A percentile compares a stretch with the other conserved stretches of the same genome.
Conservation (phyloP, 2,329 filamentous ascomycete genomes). For the Fusarium sambucinum region DNA sequence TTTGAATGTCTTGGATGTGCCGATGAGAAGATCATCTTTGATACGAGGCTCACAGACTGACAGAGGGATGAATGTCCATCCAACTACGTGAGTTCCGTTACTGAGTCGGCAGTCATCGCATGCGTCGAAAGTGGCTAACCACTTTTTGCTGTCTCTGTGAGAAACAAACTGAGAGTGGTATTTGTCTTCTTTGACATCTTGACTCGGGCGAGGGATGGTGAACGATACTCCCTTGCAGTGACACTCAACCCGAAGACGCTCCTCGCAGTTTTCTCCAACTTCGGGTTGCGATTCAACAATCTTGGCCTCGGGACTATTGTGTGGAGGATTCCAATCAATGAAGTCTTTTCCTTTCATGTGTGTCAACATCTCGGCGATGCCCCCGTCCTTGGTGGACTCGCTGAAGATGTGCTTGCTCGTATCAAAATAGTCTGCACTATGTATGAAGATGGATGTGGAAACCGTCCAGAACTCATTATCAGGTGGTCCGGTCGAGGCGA, state of each 20-base stretch:
- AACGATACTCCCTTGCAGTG: constrained; percentile 63
- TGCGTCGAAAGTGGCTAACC: constrained; percentile 57
- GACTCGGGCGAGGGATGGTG: constrained; percentile 56
- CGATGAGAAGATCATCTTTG: constrained; percentile 53
- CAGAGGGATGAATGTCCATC: constrained; percentile 59
- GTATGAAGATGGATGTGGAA: constrained; percentile 56
- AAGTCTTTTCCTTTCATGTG: constrained; percentile 50
- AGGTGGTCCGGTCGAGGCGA: constrained; percentile 53
- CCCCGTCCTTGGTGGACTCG: constrained; percentile 53
- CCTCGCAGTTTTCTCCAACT: constrained; percentile 52
- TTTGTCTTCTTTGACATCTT: constrained; percentile 48
- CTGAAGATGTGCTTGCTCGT: constrained; percentile 55
- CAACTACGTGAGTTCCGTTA: constrained; percentile 57
- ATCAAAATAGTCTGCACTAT: constrained; percentile 52
- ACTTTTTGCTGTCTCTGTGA: constrained; percentile 55
- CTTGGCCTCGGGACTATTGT: constrained; percentile 46
- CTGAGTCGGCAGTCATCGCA: constrained; percentile 60
- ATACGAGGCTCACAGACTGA: constrained; percentile 54
- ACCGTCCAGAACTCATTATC: constrained; percentile 54
- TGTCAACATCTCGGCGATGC: constrained; percentile 54
- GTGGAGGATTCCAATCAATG: constrained; percentile 53
- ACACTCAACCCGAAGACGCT: constrained; percentile 59
- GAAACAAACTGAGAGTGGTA: constrained; percentile 53
- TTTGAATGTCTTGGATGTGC: constrained; percentile 59
- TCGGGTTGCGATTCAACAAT: constrained; percentile 48